Conservation (phyloP, 805 yeast species). For the Yamadazyma akitaensis region DNA sequence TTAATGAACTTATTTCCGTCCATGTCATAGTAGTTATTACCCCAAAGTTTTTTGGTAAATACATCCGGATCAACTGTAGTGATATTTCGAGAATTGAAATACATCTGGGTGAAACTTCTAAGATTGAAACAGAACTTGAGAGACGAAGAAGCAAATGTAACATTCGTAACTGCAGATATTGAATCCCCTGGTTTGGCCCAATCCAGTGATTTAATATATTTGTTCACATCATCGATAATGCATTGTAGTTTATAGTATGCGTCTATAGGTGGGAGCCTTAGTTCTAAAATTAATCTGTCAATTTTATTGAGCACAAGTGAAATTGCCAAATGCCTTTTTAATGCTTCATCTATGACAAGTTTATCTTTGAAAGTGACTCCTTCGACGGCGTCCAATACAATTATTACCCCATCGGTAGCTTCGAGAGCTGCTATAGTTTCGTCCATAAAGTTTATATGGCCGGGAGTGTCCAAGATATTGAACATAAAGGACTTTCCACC, state of each 20-base stretch:
- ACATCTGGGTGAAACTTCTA: slow-evolving; percentile 57
- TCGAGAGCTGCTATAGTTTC: slow-evolving; percentile 60
- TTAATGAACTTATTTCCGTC: slow-evolving; percentile 43
- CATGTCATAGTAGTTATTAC: slow-evolving; percentile 55
- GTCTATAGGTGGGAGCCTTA: slow-evolving; percentile 70
- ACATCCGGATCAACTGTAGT: slow-evolving; percentile 21
- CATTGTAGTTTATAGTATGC: slow-evolving; percentile 65
- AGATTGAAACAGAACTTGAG: slow-evolving; percentile 65
- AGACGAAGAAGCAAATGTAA: slow-evolving; percentile 69
- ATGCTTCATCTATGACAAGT: slow-evolving; percentile 48
- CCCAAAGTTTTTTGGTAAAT: slow-evolving; percentile 70
- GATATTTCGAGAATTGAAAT: slow-evolving; percentile 21
- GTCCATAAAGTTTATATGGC: slow-evolving; percentile 81
- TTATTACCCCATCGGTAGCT: slow-evolving; percentile 60
- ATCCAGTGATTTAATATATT: slow-evolving; percentile 37
- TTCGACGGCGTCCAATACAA: slow-evolving; percentile 83
- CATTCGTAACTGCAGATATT: slow-evolving; percentile 36
- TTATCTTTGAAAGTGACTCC: slow-evolving; percentile 64
- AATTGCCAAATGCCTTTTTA: slow-evolving; percentile 50
- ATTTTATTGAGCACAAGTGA: slow-evolving; percentile 71
- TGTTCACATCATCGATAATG: slow-evolving; percentile 63
- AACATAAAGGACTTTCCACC: slow-evolving; percentile 51
- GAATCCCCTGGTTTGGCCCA: slow-evolving; percentile 29
- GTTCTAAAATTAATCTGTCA: slow-evolving; percentile 80
- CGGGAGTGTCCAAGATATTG: slow-evolving; percentile 84